Evolutionary conservation across 768 basidiomycete genomes (phyloP).

Genomic region (Boletus rubroflammeus): DNA sequence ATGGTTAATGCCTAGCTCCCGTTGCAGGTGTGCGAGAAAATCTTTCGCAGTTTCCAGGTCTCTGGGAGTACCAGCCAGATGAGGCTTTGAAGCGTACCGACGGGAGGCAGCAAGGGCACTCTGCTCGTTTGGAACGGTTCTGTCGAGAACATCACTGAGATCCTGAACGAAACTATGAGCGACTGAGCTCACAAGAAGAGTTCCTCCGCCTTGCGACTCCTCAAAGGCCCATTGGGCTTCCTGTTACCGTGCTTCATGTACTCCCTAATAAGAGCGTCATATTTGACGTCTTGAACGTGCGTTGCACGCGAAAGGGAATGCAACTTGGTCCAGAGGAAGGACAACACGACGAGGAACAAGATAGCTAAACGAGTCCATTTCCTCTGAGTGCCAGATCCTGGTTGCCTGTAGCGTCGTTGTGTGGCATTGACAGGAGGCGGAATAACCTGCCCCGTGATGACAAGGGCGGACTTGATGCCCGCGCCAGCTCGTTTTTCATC

Average conservation of each 20-base stretch:
- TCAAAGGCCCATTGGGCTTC: constrained; percentile 19
- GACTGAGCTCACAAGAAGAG: constrained; percentile 40
- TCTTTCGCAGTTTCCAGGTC: constrained; percentile 57
- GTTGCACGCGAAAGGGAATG: neutral
- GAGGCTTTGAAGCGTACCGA: constrained; percentile 50
- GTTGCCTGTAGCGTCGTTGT: constrained; percentile 2
- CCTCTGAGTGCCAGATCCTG: constrained; percentile 4
- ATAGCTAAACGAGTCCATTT: constrained; percentile 13
- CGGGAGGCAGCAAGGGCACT: constrained; percentile 52
- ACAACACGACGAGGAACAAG: constrained; percentile 5
- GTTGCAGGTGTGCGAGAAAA: constrained; percentile 51
- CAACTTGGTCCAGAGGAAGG: constrained; percentile 16
- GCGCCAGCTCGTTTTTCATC: constrained; percentile 10
- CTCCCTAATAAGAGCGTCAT: constrained; percentile 14
- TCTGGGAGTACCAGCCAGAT: constrained; percentile 54
- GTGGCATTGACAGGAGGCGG: constrained; percentile 21
- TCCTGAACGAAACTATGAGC: neutral
- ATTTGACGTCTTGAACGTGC: constrained; percentile 10
- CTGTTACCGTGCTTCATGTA: constrained; percentile 16
- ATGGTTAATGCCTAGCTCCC: constrained; percentile 41
- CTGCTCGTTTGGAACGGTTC: constrained; percentile 48
- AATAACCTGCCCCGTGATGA: constrained; percentile 3
- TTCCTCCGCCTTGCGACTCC: constrained; percentile 39
- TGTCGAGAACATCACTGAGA: constrained; percentile 15
- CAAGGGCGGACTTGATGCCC: neutral